Conservation (phyloP, 345 rosid species). For the Eutrema yunnanense region DNA sequence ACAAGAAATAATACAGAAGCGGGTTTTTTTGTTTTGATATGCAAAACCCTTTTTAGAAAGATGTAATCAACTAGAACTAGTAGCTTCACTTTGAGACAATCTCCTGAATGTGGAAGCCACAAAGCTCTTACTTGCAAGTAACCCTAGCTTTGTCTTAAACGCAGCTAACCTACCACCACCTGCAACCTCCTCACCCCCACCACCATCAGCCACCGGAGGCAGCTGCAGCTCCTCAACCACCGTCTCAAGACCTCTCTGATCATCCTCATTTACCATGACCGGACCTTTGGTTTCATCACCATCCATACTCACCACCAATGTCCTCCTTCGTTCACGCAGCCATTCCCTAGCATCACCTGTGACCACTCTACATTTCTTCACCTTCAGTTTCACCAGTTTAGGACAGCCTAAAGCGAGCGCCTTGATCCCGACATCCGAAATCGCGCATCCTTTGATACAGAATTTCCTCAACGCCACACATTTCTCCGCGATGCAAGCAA, state of each 20-base stretch:
- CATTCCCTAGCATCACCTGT: slow-evolving; percentile 49
- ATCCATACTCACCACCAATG: slow-evolving; percentile 60
- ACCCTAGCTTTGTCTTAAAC: slow-evolving; percentile 43
- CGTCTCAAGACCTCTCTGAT: slow-evolving; percentile 38
- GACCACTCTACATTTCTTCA: slow-evolving; percentile 72
- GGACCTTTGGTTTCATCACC: slow-evolving; percentile 34
- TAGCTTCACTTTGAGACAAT: slow-evolving; percentile 41
- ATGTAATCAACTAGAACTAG: slow-evolving; percentile 12
- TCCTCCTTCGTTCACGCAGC: slow-evolving; percentile 46
- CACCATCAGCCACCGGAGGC: slow-evolving; percentile 25
- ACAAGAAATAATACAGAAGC: neutral
- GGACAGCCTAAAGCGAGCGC: slow-evolving; percentile 78
- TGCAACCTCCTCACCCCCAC: neutral
- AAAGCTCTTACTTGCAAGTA: slow-evolving; percentile 46
- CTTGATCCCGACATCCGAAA: slow-evolving; percentile 61
- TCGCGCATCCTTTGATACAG: slow-evolving; percentile 71
- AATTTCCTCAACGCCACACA: slow-evolving; percentile 66
- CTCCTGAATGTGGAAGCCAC: slow-evolving; percentile 44
- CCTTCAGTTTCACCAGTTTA: slow-evolving; percentile 68
- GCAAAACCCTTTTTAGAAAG: neutral
- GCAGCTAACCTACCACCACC: slow-evolving; percentile 44
- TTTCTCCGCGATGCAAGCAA: slow-evolving; percentile 62
- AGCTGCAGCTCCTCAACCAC: slow-evolving; percentile 30
- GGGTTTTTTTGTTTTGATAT: neutral
- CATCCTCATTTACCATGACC: slow-evolving; percentile 30